These are phyloP conservation scores for Moesziomyces antarcticus DNA, from an alignment of 1,284 basidiomycete species.

Conservation along the genomic window DNA sequence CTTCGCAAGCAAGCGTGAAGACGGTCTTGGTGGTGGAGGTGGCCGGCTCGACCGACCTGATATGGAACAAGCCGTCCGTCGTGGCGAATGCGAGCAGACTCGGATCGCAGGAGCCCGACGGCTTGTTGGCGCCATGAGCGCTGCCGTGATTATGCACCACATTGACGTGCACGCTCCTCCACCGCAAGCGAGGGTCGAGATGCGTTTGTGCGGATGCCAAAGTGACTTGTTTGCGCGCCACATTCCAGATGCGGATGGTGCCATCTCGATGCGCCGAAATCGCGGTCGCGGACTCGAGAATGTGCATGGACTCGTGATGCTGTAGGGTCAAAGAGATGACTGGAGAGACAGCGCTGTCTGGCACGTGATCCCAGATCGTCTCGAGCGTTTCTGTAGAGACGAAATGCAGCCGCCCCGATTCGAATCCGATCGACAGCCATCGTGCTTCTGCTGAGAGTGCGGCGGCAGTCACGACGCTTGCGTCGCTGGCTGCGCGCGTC, in stretches of 20 bases:
- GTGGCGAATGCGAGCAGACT: constrained; percentile 30
- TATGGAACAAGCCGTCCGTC: constrained; percentile 30
- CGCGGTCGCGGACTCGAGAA: constrained; percentile 23
- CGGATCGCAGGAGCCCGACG: constrained; percentile 1
- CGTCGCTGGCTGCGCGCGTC: constrained; percentile 9
- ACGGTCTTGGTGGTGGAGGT: constrained; percentile 22
- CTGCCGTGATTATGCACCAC: neutral
- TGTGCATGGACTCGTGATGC: constrained; percentile 30
- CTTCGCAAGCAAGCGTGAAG: constrained; percentile 25
- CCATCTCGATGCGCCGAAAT: constrained; percentile 49
- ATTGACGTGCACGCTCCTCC: constrained; percentile 16
- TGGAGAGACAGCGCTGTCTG: constrained; percentile 5
- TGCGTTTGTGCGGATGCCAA: constrained; percentile 16
- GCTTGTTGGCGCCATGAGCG: neutral
- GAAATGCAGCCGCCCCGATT: constrained; percentile 76
- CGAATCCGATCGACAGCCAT: constrained; percentile 75
- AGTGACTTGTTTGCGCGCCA: constrained; percentile 16
- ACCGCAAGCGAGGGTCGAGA: constrained; percentile 29
- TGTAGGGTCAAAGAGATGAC: constrained; percentile 30
- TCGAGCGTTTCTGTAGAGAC: constrained; percentile 22
- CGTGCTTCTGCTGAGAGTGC: constrained; percentile 41
- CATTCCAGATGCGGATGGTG: constrained; percentile 30
- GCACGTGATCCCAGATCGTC: constrained; percentile 21
- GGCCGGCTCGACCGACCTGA: constrained; percentile 22
- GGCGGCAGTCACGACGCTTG: constrained; percentile 33